These are phyloP conservation scores for Blastomyces parvus DNA, from an alignment of 2,329 filamentous ascomycete species.

Conservation along the genomic window DNA sequence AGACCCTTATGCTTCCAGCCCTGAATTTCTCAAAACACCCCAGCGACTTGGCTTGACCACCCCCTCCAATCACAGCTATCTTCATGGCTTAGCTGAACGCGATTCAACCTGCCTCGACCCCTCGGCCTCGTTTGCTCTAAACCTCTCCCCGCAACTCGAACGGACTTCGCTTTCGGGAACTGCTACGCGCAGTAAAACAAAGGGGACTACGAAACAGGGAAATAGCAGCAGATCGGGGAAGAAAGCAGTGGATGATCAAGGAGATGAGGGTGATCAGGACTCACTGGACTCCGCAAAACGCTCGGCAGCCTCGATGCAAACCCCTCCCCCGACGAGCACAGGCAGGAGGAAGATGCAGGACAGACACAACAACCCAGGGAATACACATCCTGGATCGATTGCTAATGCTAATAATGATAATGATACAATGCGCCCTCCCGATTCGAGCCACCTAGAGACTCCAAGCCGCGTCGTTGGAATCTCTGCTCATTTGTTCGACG, in stretches of 20 bases:
- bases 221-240: conserved; percentile 6
- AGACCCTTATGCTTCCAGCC: conserved; percentile 40
- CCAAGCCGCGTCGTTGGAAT: conserved; percentile 37
- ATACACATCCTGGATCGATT: conserved; percentile 7
- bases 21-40: conserved; percentile 36
- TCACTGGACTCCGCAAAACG: conserved; percentile 29
- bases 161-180: conserved; percentile 1
- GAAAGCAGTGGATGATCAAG: conserved; percentile 8
- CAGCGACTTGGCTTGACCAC: conserved; percentile 30
- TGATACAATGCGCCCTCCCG: conserved; percentile 10
- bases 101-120: conserved; percentile 6
- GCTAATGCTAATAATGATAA: conserved; percentile 9
- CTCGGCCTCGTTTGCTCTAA: conserved; percentile 1
- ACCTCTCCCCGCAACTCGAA: conserved; percentile 4
- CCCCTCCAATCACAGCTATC: conserved; percentile 22
- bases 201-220: conserved; percentile 14
- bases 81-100: conserved; percentile 14
- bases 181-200: conserved; percentile 4
- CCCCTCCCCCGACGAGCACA: conserved; percentile 52
- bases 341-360: conserved; percentile 40
- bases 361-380: conserved; percentile 1
- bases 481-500: conserved; percentile 42
- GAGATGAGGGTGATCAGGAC: conserved; percentile 27
- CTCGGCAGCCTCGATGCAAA: conserved; percentile 47
- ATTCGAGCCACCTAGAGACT: conserved; percentile 33